phyloP scores from a whole-genome alignment of 345 rosid genomes.

The sweet orange (Citrus sinensis) region DVS_A1.0 CM039166.1:18895001-18895500 shows the following conservation, averaged over 20 bases:
- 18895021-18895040: slow-evolving; percentile 70
- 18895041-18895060: slow-evolving; percentile 55
- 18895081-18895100: slow-evolving; percentile 59
- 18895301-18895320: slow-evolving; percentile 63
- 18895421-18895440: slow-evolving; percentile 60
- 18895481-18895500: slow-evolving; percentile 74
- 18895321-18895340: slow-evolving; percentile 57
- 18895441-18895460: slow-evolving; percentile 63
- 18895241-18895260: slow-evolving; percentile 60
- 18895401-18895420: slow-evolving; percentile 75
- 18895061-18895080: slow-evolving; percentile 64
- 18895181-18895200: slow-evolving; percentile 69
- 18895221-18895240: slow-evolving; percentile 52
- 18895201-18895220: slow-evolving; percentile 85
- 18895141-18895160: slow-evolving; percentile 58
- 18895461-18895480: slow-evolving; percentile 47
- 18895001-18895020: slow-evolving; percentile 37
- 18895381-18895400: slow-evolving; percentile 63
- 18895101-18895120: slow-evolving; percentile 59
- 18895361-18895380: slow-evolving; percentile 44
- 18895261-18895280: slow-evolving; percentile 66
- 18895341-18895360: slow-evolving; percentile 61
- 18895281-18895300: slow-evolving; percentile 64
- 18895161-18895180: slow-evolving; percentile 41
- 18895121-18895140: slow-evolving; percentile 46